Evolutionary conservation across 352 stramenopile genomes (phyloP).

Genomic region (Phytophthora sojae): DNA sequence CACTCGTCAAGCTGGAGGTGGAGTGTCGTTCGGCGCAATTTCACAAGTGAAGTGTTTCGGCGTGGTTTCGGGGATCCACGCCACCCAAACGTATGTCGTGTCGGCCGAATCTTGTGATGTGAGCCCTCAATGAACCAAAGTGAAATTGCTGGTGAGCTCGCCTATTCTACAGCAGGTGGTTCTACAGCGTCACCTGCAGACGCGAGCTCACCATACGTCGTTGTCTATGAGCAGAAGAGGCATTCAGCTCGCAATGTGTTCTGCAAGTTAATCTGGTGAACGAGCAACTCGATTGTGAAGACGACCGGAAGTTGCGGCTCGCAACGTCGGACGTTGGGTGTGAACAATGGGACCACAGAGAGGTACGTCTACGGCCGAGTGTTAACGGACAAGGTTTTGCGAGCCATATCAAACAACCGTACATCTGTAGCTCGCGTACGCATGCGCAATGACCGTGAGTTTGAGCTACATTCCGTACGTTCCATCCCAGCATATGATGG

Average conservation of each 20-base stretch:
- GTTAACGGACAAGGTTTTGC: background rate
- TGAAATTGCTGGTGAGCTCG: background rate
- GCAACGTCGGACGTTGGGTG: background rate
- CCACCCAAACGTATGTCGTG: background rate
- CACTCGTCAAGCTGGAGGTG: background rate
- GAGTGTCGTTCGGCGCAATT: background rate
- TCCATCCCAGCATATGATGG: background rate
- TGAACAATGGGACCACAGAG: background rate
- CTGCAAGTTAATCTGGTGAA: background rate
- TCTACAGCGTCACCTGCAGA: background rate
- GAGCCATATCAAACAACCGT: background rate
- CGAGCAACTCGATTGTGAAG: background rate
- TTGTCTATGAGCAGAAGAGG: background rate
- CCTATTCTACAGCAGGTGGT: background rate
- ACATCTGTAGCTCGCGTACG: background rate
- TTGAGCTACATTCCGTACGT: background rate
- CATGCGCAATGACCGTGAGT: background rate
- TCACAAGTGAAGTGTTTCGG: background rate
- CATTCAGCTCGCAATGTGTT: no score
- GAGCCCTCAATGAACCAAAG: background rate
- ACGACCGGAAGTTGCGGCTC: background rate
- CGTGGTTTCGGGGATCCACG: background rate
- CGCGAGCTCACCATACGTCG: background rate
- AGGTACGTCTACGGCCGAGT: background rate
- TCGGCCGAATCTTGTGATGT: background rate